A percentile compares a stretch with the other conserved stretches of the same genome.
These are phyloP conservation scores for Rhodosporidiobolus sp. DNA, from an alignment of 768 basidiomycete species.

Conservation along the genomic window DNA sequence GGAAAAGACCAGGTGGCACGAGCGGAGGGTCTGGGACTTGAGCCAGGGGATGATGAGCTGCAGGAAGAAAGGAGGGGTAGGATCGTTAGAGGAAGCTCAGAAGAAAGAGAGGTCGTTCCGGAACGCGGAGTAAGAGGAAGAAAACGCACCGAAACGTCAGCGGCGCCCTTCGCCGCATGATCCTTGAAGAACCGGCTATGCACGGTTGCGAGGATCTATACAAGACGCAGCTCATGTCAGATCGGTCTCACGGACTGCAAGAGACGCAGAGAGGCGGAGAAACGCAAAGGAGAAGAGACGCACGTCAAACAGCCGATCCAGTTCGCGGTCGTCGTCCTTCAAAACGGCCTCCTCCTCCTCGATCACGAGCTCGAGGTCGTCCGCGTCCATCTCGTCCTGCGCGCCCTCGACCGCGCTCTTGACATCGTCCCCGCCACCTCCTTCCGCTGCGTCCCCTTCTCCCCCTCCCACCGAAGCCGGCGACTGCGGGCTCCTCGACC, in stretches of 20 bases:
- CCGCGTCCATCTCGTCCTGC: slow-evolving; percentile 38
- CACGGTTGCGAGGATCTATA: slow-evolving; percentile 74
- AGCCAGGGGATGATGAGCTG: slow-evolving; percentile 82
- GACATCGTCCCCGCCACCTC: slow-evolving; percentile 32
- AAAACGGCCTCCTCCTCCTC: slow-evolving; percentile 65
- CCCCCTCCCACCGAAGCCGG: no score
- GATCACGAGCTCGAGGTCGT: slow-evolving; percentile 50
- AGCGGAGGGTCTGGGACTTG: slow-evolving; percentile 70
- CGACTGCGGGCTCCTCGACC: slow-evolving; percentile 7
- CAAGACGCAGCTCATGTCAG: neutral
- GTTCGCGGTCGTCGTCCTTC: slow-evolving; percentile 81
- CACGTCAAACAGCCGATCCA: slow-evolving; percentile 72
- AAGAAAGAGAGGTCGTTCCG: no score
- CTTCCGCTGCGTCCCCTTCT: slow-evolving; percentile 34
- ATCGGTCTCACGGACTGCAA: no score
- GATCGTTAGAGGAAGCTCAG: slow-evolving; percentile 43
- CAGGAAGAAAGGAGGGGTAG: slow-evolving; percentile 8
- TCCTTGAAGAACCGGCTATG: slow-evolving; percentile 71
- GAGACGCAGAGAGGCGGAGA: neutral
- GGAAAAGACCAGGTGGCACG: slow-evolving; percentile 82
- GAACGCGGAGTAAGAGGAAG: neutral
- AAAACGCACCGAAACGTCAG: slow-evolving; percentile 68
- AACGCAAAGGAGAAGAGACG: neutral
- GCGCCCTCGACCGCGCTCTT: neutral
- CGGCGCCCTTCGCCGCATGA: slow-evolving; percentile 54